Evolutionary conservation across 1,139 yeast species (phyloP), one percentile per base, ranked within the genome.

Genomic region (Pichia sorboxylosa): DNA sequence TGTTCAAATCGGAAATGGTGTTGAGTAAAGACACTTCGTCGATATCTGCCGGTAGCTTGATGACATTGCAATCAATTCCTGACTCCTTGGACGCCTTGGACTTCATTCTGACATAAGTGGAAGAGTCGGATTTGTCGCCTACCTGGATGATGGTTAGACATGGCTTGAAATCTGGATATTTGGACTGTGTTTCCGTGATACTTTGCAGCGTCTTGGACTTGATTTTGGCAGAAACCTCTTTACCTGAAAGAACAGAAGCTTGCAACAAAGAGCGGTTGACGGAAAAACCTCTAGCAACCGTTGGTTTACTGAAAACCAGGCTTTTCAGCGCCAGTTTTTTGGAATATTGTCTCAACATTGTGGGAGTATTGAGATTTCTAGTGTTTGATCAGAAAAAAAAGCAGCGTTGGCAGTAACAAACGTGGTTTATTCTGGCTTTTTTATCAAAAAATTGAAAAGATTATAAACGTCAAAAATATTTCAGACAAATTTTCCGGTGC

Each of bases 71-170:
- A 21, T 63, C 64, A 44, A 90, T 79, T 38, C 76, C 73, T 24
- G 94, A 90, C 52, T 82, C 92, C 43, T 67, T 62, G 21, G 97
- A 95, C 18, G 97, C 96, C 62, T 78, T 82, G 46, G 83, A 64
- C 63, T 90, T 90, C 94, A 90, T 87, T 46, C 78, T 74, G 36
- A 90, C 96, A 58, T 90, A 90, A n/a, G 95, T 82, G 31, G 83
- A 68, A 10, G 96, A 84, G 55, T 90, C 98, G 25, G 83, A 87
- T 51, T 97, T 69, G 31, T 63, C 66, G 30, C 97, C 97, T 18
- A 90, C 93, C 61, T 90, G 98, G 45, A 90, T 67, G 46, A 90
- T 87, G 34, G 83, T 67, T 54, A 90, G 64, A 34, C 72, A 68
- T 24, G 98, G 96, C 45, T 67, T 64, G 62, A 85, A 87, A 35